Conservation (phyloP, 495 filamentous ascomycete genomes). For the Durotheca rogersii region DNA sequence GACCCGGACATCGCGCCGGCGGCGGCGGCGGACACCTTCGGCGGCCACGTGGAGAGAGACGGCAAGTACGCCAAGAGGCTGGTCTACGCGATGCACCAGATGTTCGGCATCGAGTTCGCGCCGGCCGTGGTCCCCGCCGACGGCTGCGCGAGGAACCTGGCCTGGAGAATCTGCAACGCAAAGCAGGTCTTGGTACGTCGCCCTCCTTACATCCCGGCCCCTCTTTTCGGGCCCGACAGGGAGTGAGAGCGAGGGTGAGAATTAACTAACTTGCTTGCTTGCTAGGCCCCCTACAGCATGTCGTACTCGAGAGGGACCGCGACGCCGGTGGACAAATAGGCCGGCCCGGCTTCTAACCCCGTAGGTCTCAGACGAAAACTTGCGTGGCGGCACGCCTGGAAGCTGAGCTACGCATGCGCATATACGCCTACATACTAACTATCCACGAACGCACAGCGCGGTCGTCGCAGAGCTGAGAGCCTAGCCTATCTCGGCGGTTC, state of each 20-base stretch:
- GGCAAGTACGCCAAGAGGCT: conserved; percentile 85
- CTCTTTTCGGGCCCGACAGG: too few species aligned
- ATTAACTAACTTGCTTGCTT: conserved; percentile 12
- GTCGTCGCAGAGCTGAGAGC: too few species aligned
- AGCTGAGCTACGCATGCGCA: too few species aligned
- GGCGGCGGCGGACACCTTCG: conserved; percentile 77
- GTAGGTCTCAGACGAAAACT: too few species aligned
- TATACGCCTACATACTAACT: too few species aligned
- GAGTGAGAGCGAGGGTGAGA: too few species aligned
- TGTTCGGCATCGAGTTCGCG: conserved; percentile 97
- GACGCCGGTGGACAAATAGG: conserved; percentile 51
- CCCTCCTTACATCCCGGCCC: background rate
- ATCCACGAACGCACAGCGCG: too few species aligned
- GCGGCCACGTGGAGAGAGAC: conserved; percentile 76
- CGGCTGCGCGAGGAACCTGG: conserved; percentile 85
- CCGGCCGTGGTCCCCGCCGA: conserved; percentile 90
- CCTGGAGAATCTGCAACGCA: conserved; percentile 93
- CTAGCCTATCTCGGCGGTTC: too few species aligned
- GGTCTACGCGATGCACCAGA: conserved; percentile 91
- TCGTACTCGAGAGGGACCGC: conserved; percentile 55
- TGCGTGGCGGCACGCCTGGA: too few species aligned
- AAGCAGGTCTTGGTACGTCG: conserved; percentile 86
- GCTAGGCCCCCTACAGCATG: conserved; percentile 66
- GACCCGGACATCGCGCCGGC: conserved; percentile 89
- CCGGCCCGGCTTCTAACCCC: background rate